Conservation (phyloP, 2,329 filamentous ascomycete species). For the Clonostachys rosea region DNA sequence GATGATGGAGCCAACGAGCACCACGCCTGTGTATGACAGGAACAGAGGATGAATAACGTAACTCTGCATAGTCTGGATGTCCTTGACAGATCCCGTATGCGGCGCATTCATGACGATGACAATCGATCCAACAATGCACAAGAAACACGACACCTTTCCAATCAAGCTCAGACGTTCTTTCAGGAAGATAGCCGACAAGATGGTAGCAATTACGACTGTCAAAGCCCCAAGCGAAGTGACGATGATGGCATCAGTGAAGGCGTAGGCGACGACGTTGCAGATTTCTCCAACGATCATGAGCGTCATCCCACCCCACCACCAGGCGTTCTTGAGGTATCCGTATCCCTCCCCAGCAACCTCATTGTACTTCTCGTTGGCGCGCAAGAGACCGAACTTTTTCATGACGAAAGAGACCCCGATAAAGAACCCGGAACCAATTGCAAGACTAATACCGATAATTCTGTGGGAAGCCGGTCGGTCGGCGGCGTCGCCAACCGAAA, state of each 20-base stretch:
- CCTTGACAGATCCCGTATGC: conserved; percentile 73
- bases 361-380: conserved; percentile 93
- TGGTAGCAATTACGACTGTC: conserved; percentile 86
- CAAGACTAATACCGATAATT: conserved; percentile 78
- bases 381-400: conserved; percentile 88
- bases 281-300: conserved; percentile 96
- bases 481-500: conserved; percentile 2
- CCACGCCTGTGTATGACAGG: conserved; percentile 75
- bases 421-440: conserved; percentile 82
- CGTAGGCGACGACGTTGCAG: conserved; percentile 96
- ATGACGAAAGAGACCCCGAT: conserved; percentile 94
- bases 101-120: conserved; percentile 95
- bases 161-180: conserved; percentile 95
- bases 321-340: conserved; percentile 90
- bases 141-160: conserved; percentile 92
- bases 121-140: conserved; percentile 89
- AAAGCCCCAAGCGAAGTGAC: conserved; percentile 90
- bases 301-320: conserved; percentile 95
- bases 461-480: conserved; percentile 63
- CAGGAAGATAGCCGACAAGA: conserved; percentile 89
- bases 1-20: conserved; percentile 68
- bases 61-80: conserved; percentile 88
- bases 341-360: conserved; percentile 95
- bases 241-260: conserved; percentile 92
- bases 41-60: conserved; percentile 87